phyloP scores from a whole-genome alignment of 495 filamentous ascomycete species.

The Penicillium macrosclerotiorum region DNA sequence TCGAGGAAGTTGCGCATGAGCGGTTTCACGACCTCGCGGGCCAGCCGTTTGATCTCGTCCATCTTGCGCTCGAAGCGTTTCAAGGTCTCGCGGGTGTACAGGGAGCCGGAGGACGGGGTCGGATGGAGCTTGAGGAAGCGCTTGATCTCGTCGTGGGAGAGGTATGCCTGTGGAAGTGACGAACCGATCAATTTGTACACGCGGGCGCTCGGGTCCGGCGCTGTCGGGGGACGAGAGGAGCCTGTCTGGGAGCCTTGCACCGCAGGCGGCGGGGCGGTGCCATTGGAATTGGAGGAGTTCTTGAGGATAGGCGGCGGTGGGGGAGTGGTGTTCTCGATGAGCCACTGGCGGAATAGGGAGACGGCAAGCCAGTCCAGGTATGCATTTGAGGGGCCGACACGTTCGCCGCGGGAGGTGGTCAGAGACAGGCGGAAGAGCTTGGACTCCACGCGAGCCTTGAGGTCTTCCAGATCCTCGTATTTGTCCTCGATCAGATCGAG shows the following conservation, averaged over 20 bases:
- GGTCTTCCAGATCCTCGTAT: conserved; percentile 75
- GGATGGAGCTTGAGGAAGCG: conserved; percentile 71
- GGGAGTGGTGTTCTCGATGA: conserved; percentile 81
- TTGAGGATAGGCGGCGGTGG: conserved; percentile 53
- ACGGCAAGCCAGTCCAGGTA: conserved; percentile 88
- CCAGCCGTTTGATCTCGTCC: conserved; percentile 81
- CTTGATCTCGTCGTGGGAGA: conserved; percentile 83
- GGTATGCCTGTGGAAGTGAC: conserved; percentile 57
- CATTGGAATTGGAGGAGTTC: conserved; percentile 25
- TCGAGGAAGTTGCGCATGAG: conserved; percentile 82
- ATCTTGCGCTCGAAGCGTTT: conserved; percentile 79
- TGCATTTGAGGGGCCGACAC: conserved; percentile 70
- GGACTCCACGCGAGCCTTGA: conserved; percentile 65
- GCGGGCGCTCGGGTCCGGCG: conserved; percentile 48
- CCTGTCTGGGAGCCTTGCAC: conserved; percentile 24
- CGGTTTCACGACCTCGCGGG: conserved; percentile 78
- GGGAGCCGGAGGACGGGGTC: conserved; percentile 46
- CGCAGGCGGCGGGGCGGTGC: conserved; percentile 20
- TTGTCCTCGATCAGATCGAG: conserved; percentile 90
- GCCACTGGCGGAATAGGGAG: conserved; percentile 83
- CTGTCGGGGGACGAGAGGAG: conserved; percentile 17
- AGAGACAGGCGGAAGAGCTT: conserved; percentile 77
- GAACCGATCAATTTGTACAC: conserved; percentile 71
- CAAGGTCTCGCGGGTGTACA: conserved; percentile 74
- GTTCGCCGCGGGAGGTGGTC: conserved; percentile 74